These are phyloP conservation scores for Boletus rex-veris DNA, from an alignment of 768 basidiomycete species.

Conservation along the genomic window DNA sequence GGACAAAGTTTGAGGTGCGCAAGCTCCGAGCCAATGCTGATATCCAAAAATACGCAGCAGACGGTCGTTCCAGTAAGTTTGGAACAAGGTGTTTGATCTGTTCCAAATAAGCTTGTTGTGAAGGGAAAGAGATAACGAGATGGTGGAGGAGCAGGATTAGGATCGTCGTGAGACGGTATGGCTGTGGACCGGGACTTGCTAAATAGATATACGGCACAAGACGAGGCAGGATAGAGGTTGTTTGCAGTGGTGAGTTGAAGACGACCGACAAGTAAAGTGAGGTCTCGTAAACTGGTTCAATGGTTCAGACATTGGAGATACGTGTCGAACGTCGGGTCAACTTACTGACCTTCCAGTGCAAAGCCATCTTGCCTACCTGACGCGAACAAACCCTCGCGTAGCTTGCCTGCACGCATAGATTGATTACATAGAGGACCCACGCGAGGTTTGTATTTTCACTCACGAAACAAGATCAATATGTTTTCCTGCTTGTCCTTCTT, in stretches of 20 bases:
- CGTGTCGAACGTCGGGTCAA: background rate
- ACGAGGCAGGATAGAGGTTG: constrained; percentile 56
- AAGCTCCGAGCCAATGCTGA: constrained; percentile 47
- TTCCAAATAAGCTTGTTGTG: constrained; percentile 50
- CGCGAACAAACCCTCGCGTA: constrained; percentile 69
- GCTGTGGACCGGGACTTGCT: constrained; percentile 8
- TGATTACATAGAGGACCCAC: background rate
- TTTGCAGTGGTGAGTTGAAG: constrained; percentile 60
- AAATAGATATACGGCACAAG: constrained; percentile 51
- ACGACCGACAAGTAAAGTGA: constrained; percentile 63
- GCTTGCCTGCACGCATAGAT: constrained; percentile 58
- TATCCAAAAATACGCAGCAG: constrained; percentile 49
- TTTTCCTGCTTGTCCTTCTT: constrained; percentile 59
- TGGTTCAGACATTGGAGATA: background rate
- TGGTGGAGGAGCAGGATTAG: constrained; percentile 57
- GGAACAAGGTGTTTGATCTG: constrained; percentile 22
- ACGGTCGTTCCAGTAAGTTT: constrained; percentile 36
- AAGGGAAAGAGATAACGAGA: constrained; percentile 58
- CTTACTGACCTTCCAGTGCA: constrained; percentile 58
- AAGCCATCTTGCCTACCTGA: constrained; percentile 58
- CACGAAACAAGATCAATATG: constrained; percentile 69
- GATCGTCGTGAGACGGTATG: constrained; percentile 30
- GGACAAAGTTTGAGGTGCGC: constrained; percentile 52
- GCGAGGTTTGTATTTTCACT: constrained; percentile 23
- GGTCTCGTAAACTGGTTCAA: constrained; percentile 61